Evolutionary conservation across 2,329 filamentous ascomycete species (phyloP).

Genomic region (Botrytis porri): DNA sequence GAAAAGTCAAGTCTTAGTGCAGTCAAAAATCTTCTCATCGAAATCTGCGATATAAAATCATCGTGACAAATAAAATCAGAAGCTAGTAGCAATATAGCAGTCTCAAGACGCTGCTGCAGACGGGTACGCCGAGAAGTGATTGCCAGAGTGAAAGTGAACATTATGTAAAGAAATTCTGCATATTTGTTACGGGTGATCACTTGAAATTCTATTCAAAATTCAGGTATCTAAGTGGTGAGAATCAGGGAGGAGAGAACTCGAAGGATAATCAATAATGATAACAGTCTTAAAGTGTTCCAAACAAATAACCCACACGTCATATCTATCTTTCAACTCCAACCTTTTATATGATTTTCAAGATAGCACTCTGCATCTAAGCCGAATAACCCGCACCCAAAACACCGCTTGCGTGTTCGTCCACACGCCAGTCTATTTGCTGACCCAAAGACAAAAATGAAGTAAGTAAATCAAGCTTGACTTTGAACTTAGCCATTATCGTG

Average conservation of each 20-base stretch:
- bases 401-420: neutral
- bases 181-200: neutral
- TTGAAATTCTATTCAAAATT: too few relatives aligned
- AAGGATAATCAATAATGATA: neutral
- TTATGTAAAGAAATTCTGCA: too few relatives aligned
- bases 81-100: neutral
- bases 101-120: neutral
- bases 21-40: neutral
- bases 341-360: neutral
- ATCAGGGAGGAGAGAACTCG: too few relatives aligned
- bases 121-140: too few relatives aligned
- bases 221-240: fast-evolving
- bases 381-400: neutral
- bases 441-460: neutral
- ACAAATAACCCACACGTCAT: neutral
- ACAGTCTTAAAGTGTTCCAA: neutral
- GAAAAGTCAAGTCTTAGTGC: too few relatives aligned
- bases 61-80: neutral
- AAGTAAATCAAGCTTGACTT: neutral
- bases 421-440: neutral
- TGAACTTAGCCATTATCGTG: neutral
- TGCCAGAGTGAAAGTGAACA: neutral
- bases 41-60: neutral
- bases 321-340: neutral
- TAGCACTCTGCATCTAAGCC: neutral